Base-by-base conservation (phyloP, 2,329 filamentous ascomycete genomes). In the Pyricularia sp. region DNA sequence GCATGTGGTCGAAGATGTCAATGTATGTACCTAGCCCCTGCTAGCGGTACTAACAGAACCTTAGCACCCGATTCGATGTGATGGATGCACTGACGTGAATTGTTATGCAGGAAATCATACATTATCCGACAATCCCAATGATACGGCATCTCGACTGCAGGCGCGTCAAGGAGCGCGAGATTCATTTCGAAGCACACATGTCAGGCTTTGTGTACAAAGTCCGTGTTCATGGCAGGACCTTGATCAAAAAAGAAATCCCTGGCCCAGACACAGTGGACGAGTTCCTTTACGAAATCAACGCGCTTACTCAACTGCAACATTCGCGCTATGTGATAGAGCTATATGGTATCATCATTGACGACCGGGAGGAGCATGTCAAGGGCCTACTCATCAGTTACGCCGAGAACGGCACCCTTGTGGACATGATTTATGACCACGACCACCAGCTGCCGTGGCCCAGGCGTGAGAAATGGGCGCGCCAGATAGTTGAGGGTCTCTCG, bases 201-300 rank as follows among this genome's bases (percentile, higher is more conserved):
- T 98, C 94, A 26, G 95, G 95, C 1, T 99, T 98, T 76, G 95
- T 98, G 23, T 99, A 98, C 84, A 97, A 96, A 77, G 93, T 99
- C 69, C 85, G 82, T 17, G 86, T 93, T 50, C 82, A 86, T 69
- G 88, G 86, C 11, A 81, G 85, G 69, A 81, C 88, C 1, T 90
- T 93, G 74, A 97, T 99, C 79, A 98, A 98, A 79, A 99, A 99
- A 78, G 95, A 99, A 76, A 98, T 99, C 20, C 95, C 95, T 0
- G 94, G 94, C 1, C 94, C 94, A 2, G 94, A 98, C 74, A 95
- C 92, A 0, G 90, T 98, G 25, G 94, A 98, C 71, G 95, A 98
- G 77, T 99, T 99, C 75, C 82, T 98, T 2, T 99, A 99, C 78
- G 95, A 99, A 79, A 92, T 97, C 77, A 97, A 98, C 77, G 94